Evolutionary conservation across 345 rosid genomes (phyloP).

Genomic region (Noccaea caerulescens): DNA sequence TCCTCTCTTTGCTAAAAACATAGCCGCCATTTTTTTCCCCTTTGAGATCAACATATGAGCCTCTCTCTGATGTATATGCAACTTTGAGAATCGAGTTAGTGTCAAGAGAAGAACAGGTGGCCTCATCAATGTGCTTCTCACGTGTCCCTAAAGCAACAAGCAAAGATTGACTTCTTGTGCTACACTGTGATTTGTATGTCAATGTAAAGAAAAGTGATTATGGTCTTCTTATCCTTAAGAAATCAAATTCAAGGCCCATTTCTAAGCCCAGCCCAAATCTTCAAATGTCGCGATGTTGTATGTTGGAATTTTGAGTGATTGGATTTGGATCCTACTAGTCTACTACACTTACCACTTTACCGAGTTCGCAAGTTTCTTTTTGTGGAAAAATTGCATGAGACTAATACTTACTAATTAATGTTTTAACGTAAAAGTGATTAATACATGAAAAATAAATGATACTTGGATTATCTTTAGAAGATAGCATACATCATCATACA

Average conservation of each 20-base stretch:
- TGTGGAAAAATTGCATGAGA: not conserved
- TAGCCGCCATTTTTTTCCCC: slow-evolving; percentile 32
- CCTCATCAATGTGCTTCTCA: not conserved
- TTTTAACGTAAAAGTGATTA: not conserved
- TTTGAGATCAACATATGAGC: not conserved
- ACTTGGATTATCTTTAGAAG: too few species aligned
- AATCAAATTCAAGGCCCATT: slow-evolving; percentile 6
- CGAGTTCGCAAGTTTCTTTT: not conserved
- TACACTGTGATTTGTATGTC: not conserved
- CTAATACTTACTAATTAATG: not conserved
- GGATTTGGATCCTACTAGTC: not conserved
- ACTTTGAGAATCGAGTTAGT: slow-evolving; percentile 19
- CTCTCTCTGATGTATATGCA: not conserved
- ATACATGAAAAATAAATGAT: not conserved
- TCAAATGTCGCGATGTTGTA: not conserved
- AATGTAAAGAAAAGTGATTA: not conserved
- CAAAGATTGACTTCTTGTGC: slow-evolving; percentile 1
- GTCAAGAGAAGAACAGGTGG: slow-evolving; percentile 31
- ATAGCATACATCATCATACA: not conserved
- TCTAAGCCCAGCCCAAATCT: slow-evolving; percentile 7
- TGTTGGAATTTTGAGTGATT: not conserved
- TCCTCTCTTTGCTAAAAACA: slow-evolving; percentile 33
- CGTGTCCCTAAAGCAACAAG: slow-evolving; percentile 28
- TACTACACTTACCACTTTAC: not conserved
- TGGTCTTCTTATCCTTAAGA: not conserved